phyloP scores from a whole-genome alignment of 352 stramenopile species.

The Globisporangium paroecandrum region DNA sequence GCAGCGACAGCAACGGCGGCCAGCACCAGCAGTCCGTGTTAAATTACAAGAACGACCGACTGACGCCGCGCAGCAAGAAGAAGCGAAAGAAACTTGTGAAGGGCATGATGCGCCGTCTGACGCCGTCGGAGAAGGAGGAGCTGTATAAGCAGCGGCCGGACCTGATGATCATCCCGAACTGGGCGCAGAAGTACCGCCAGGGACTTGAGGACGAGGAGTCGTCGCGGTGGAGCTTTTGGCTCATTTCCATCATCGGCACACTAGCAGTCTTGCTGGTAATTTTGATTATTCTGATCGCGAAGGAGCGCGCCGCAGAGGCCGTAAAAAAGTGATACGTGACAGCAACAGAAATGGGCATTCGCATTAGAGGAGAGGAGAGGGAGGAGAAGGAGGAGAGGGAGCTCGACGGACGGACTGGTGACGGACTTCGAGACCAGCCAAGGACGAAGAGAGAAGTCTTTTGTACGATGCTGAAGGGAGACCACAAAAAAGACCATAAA shows the following conservation, averaged over 20 bases:
- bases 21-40: constrained; percentile 38
- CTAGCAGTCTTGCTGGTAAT: constrained; percentile 71
- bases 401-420: not conserved
- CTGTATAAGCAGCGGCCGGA: constrained; percentile 78
- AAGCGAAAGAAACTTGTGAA: constrained; percentile 79
- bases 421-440: not conserved
- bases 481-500: not conserved
- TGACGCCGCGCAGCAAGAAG: constrained; percentile 67
- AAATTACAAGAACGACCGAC: constrained; percentile 57
- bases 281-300: constrained; percentile 73
- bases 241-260: constrained; percentile 69
- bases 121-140: constrained; percentile 79
- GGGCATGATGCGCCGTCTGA: constrained; percentile 79
- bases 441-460: not conserved
- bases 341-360: not conserved
- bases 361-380: not conserved
- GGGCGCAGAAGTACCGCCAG: constrained; percentile 86
- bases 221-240: constrained; percentile 71
- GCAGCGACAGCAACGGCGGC: constrained; percentile 19
- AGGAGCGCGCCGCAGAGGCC: constrained; percentile 34
- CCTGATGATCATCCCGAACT: constrained; percentile 86
- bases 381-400: not conserved
- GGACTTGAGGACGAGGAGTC: constrained; percentile 70
- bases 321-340: constrained; percentile 12
- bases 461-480: not conserved